Evolutionary conservation across 2,329 filamentous ascomycete species (phyloP).

Genomic region (Penicillium freii): DNA sequence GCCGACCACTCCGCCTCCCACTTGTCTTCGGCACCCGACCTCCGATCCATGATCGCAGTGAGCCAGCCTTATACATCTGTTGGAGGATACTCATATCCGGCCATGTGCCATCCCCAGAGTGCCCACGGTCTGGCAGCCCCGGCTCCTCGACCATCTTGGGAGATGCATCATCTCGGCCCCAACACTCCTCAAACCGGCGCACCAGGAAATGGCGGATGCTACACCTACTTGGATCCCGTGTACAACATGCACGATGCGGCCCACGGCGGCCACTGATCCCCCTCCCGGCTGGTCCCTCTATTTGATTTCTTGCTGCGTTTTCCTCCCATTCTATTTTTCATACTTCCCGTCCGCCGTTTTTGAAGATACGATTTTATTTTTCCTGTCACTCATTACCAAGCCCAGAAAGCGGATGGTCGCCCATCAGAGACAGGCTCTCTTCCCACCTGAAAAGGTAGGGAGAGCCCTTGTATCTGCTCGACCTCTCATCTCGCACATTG

Average conservation of each 20-base stretch:
- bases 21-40: constrained; percentile 38
- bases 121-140: constrained; percentile 32
- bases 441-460: constrained; percentile 22
- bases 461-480: constrained; percentile 7
- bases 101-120: constrained; percentile 32
- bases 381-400: constrained; percentile 30
- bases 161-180: constrained; percentile 35
- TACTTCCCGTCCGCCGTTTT: constrained; percentile 22
- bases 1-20: constrained; percentile 29
- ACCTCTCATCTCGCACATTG: background rate
- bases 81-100: constrained; percentile 34
- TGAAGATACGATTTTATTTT: constrained; percentile 26
- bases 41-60: constrained; percentile 35
- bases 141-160: constrained; percentile 38
- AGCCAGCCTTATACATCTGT: constrained; percentile 35
- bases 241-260: constrained; percentile 34
- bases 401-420: constrained; percentile 15
- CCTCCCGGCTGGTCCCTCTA: background rate
- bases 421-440: constrained; percentile 8
- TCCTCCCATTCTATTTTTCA: constrained; percentile 25
- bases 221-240: constrained; percentile 35
- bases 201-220: constrained; percentile 27
- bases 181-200: constrained; percentile 29
- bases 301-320: constrained; percentile 8
- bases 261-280: constrained; percentile 25